These are phyloP conservation scores for Hansenula anomala DNA, from an alignment of 1,139 yeast species.

Conservation along the genomic window DNA sequence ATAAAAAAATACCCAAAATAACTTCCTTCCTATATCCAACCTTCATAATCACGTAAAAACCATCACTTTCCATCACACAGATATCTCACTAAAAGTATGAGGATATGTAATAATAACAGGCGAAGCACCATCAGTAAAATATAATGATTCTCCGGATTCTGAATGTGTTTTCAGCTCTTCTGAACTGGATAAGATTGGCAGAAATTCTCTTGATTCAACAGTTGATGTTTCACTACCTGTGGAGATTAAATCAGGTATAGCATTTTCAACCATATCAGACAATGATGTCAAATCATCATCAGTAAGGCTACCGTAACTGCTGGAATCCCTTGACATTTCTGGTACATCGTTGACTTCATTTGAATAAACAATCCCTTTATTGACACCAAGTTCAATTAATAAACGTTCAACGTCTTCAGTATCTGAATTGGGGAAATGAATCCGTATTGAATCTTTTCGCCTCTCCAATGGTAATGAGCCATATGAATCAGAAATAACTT, in stretches of 20 bases:
- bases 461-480: slow-evolving; percentile 48
- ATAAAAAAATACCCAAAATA: not conserved
- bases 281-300: slow-evolving; percentile 2
- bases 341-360: slow-evolving; percentile 11
- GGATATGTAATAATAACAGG: not conserved
- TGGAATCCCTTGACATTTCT: not conserved
- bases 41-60: not conserved
- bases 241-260: slow-evolving; percentile 19
- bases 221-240: slow-evolving; percentile 3
- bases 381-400: slow-evolving; percentile 44
- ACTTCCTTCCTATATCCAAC: not conserved
- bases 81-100: not conserved
- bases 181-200: slow-evolving; percentile 9
- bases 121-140: not conserved
- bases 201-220: slow-evolving; percentile 1
- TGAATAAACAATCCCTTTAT: slow-evolving; percentile 43
- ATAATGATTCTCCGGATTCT: not conserved
- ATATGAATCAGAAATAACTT: slow-evolving; percentile 36
- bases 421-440: slow-evolving; percentile 58
- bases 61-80: not conserved
- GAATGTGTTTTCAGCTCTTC: not conserved
- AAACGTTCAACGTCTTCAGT: slow-evolving; percentile 42
- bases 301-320: not conserved
- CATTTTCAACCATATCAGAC: slow-evolving; percentile 10
- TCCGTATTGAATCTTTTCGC: slow-evolving; percentile 35